A percentile compares a stretch with the other conserved stretches of the same genome.
Evolutionary conservation across 306 rosid species (phyloP).

Genomic region (Quillaja saponaria): DNA sequence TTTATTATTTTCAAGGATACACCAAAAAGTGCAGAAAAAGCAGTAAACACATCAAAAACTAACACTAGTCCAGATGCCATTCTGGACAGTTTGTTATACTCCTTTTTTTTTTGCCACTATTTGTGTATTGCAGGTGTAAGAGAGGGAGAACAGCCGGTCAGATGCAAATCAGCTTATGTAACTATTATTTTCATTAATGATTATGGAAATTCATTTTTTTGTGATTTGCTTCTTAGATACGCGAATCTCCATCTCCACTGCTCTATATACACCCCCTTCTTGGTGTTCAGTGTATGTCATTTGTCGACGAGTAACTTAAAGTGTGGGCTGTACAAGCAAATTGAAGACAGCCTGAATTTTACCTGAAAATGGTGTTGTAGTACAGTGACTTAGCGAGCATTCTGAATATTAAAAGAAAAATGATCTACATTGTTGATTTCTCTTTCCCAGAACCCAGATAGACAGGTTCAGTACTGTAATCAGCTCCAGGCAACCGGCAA

Average conservation of each 20-base stretch:
- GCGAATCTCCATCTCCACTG: not conserved
- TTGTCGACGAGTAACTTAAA: too few relatives aligned
- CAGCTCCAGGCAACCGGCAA: not conserved
- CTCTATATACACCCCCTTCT: not conserved
- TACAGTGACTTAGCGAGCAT: too few relatives aligned
- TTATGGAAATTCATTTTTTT: constrained; percentile 42
- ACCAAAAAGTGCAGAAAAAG: constrained; percentile 57
- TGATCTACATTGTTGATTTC: too few relatives aligned
- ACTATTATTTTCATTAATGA: constrained; percentile 35
- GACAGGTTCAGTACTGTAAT: too few relatives aligned
- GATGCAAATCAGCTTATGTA: constrained; percentile 41
- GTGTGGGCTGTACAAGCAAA: not conserved
- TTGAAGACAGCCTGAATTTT: not conserved
- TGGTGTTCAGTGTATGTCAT: not conserved
- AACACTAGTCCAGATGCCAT: constrained; percentile 11
- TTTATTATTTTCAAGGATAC: constrained; percentile 68
- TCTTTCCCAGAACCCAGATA: too few relatives aligned
- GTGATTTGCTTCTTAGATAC: constrained; percentile 12
- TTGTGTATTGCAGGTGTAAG: constrained; percentile 29
- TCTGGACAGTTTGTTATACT: constrained; percentile 30
- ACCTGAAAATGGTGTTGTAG: not conserved
- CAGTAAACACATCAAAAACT: constrained; percentile 61
- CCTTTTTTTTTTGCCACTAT: constrained; percentile 20
- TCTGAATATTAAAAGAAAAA: too few relatives aligned
- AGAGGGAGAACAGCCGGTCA: constrained; percentile 34